Evolutionary conservation across 176 grass and related monocot species (phyloP).

Genomic region (Aegilops longissima): DNA sequence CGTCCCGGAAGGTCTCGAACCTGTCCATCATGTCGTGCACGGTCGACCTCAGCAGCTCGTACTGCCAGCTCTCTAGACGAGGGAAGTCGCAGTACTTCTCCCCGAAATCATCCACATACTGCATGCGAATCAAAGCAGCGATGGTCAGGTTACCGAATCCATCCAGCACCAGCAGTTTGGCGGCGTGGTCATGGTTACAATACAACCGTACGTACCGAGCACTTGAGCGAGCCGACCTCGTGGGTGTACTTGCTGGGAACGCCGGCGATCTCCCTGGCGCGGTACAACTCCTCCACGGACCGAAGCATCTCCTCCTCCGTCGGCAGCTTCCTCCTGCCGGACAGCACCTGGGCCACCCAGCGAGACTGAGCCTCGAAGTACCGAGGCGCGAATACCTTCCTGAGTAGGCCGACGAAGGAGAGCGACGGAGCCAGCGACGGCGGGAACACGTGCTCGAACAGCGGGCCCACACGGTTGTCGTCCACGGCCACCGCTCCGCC

Average conservation of each 20-base stretch:
- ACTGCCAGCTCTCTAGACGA: conserved; percentile 8
- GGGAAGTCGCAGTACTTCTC: conserved; percentile 23
- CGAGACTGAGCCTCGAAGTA: conserved; percentile 34
- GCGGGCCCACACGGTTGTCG: conserved; percentile 23
- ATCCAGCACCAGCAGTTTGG: no score
- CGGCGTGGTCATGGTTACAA: no score
- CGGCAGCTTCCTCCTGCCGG: conserved; percentile 22
- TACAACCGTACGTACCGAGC: no score
- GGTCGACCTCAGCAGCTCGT: neutral
- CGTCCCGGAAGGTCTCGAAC: conserved; percentile 23
- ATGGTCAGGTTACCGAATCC: no score
- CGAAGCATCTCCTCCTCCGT: conserved; percentile 32
- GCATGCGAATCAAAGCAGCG: no score
- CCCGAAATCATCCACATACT: conserved; percentile 17
- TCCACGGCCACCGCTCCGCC: conserved; percentile 16
- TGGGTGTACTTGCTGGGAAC: conserved; percentile 23
- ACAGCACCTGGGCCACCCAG: conserved; percentile 52
- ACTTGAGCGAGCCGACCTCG: neutral
- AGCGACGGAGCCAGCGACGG: conserved; percentile 7
- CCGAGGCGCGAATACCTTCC: neutral
- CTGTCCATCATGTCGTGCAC: neutral
- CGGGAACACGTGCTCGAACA: conserved; percentile 22
- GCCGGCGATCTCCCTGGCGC: neutral
- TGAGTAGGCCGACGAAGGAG: neutral
- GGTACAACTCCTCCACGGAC: neutral